Conservation (phyloP, 768 basidiomycete genomes). For the Asterophora lycoperdoides region DNA sequence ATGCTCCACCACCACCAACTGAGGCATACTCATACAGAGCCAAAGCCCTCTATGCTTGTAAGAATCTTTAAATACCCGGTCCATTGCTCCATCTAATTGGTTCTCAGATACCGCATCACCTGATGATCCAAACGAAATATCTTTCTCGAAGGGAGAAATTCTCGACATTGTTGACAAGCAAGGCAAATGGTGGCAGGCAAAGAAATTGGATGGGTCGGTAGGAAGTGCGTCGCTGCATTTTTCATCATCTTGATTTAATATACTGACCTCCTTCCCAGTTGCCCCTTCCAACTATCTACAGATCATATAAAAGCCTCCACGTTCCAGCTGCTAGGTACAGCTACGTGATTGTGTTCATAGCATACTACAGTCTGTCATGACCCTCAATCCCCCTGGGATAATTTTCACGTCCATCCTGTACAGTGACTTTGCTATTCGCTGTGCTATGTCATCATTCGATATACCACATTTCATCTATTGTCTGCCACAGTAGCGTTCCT, state of each 20-base stretch:
- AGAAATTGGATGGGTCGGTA: conserved; percentile 65
- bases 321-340: conserved; percentile 8
- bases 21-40: conserved; percentile 69
- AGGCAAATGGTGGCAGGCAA: conserved; percentile 92
- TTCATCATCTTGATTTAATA: not conserved
- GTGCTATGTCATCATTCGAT: conserved; percentile 7
- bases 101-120: conserved; percentile 81
- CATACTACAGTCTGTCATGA: conserved; percentile 18
- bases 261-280: conserved; percentile 39
- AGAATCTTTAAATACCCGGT: conserved; percentile 24
- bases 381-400: conserved; percentile 6
- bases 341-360: conserved; percentile 16
- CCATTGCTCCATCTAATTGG: conserved; percentile 18
- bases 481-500: not conserved
- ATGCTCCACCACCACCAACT: conserved; percentile 20
- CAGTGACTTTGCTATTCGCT: conserved; percentile 11
- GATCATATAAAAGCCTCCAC: conserved; percentile 48
- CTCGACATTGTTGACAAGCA: conserved; percentile 91
- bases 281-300: conserved; percentile 86
- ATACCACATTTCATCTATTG: conserved; percentile 18
- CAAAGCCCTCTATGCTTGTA: conserved; percentile 88
- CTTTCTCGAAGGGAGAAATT: conserved; percentile 87
- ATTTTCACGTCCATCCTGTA: conserved; percentile 8
- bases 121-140: conserved; percentile 95
- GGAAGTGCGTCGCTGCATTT: conserved; percentile 62